Conservation (phyloP, 345 rosid species). For the Syzygium jambos region DNA sequence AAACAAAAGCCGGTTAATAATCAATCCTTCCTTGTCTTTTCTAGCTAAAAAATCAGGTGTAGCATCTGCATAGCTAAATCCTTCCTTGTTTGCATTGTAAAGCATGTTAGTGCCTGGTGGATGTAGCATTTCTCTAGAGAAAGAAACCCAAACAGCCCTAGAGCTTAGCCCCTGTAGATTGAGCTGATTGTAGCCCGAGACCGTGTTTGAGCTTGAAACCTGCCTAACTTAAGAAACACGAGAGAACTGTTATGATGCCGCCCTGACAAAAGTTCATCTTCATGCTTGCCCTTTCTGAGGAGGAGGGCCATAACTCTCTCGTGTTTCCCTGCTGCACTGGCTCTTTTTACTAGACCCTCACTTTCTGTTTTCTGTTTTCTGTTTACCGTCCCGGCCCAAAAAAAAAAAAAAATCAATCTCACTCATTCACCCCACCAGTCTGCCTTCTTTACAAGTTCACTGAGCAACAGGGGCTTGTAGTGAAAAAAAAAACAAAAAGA, state of each 20-base stretch:
- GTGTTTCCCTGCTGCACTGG: background rate
- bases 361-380: background rate
- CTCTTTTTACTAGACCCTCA: background rate
- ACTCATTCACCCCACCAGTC: background rate
- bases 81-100: background rate
- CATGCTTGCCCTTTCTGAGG: background rate
- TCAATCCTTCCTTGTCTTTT: background rate
- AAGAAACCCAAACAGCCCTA: background rate
- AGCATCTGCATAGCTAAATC: background rate
- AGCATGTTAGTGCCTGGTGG: background rate
- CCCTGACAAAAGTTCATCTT: background rate
- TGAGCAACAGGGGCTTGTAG: background rate
- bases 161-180: background rate
- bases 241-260: background rate
- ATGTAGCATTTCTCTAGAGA: background rate
- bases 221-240: background rate
- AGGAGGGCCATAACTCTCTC: background rate
- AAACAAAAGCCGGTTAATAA: background rate
- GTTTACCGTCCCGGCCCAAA: background rate
- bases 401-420: background rate
- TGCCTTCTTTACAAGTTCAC: background rate
- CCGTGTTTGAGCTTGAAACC: background rate
- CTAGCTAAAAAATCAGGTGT: background rate
- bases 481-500: background rate
- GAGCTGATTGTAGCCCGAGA: background rate